Conservation (phyloP, 2,329 filamentous ascomycete genomes). For the Lasiodiplodia hormozganensis region DNA sequence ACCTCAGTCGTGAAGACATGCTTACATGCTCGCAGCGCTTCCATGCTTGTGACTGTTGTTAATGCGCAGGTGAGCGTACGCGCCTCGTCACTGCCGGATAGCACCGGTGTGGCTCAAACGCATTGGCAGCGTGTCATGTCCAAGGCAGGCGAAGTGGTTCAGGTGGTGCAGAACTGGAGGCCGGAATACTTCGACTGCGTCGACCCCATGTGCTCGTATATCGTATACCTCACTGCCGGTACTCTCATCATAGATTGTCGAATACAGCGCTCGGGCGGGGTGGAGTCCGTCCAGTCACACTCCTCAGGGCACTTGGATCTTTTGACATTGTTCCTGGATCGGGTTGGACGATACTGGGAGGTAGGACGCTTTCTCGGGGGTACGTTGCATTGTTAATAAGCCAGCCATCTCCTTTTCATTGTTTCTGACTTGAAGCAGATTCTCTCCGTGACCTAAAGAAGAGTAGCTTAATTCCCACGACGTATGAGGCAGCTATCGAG, state of each 20-base stretch:
- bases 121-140: background rate
- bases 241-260: background rate
- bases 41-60: background rate
- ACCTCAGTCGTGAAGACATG: background rate
- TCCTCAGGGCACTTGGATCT: background rate
- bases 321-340: background rate
- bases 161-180: background rate
- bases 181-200: background rate
- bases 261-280: background rate
- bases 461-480: background rate
- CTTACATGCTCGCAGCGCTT: background rate
- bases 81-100: background rate
- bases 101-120: background rate
- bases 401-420: background rate
- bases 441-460: background rate
- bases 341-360: background rate
- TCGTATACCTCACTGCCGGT: background rate
- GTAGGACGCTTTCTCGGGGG: background rate
- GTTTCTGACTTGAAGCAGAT: background rate
- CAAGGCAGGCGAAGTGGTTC: background rate
- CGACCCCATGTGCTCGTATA: background rate
- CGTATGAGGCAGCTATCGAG: background rate
- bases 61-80: background rate
- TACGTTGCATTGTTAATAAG: background rate
- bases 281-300: background rate